Base-by-base conservation (phyloP, 2,329 filamentous ascomycete genomes). In the Aspergillus aculeatus region DNA sequence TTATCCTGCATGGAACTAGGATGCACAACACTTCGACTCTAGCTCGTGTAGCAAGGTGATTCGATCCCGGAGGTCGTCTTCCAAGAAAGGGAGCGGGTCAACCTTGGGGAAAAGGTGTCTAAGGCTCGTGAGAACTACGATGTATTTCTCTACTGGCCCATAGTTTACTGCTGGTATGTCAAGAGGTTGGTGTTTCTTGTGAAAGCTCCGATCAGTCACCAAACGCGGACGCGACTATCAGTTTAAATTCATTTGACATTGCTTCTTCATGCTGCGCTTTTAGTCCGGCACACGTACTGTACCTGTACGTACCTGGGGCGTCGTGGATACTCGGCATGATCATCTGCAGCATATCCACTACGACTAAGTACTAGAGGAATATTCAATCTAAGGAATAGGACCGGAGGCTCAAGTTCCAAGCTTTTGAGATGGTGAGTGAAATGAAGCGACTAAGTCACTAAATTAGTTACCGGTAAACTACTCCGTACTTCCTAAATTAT, bases 11-110 rank as follows among this genome's bases (percentile, higher is more conserved):
- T 59, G 54, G 38, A 21, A 57, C 62, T 58, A 60, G 62, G 29
- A 32, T 47, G 38, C 44, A 49, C 48, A 47, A 49, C 50, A 47
- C 53, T 53, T 54, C 63, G 61, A 61, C 61, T 58, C 61, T 55
- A 48, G 63, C 63, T 64, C 63, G 63, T 63, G 63, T 58, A 61
- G 56, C 41, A 50, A 60, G 55, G 50, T 63, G 63, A 64, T 63
- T 61, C 56, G 63, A 54, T 60, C 51, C 24, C 50, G 50, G 54
- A 57, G 56, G 51, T 44, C 56, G 54, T 47, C 59, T 53, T 32
- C 38, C 16, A 19, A 32, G 57, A 52, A 56, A 49, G 49, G 53
- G 50, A 49, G 35, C 48, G 44, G 49, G 55, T 44, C 57, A 58
- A 26, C 50, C 55, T 44, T 12, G 50, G 50, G 56, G 57, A 50